phyloP scores from a whole-genome alignment of 1,139 yeast genomes.

The Candida glucosophila region DNA sequence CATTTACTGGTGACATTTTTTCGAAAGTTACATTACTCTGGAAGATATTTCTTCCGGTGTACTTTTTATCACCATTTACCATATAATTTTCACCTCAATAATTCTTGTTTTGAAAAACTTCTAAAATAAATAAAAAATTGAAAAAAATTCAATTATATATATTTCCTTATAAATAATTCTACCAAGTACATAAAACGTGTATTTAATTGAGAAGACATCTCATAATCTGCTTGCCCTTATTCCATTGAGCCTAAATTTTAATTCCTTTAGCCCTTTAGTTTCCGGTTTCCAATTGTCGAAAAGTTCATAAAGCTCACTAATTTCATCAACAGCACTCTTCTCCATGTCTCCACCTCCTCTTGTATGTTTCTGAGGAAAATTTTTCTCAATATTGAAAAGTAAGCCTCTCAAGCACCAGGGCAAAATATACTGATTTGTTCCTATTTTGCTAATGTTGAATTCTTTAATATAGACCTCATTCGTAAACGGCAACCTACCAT shows the following conservation, averaged over 20 bases:
- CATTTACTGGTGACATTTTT: no score
- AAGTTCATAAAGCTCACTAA: conserved; percentile 52
- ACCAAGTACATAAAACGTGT: no score
- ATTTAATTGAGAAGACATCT: no score
- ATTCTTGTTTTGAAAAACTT: no score
- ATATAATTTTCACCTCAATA: no score
- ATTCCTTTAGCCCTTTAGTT: conserved; percentile 67
- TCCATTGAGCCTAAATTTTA: conserved; percentile 79
- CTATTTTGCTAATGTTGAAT: conserved; percentile 52
- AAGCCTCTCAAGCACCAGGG: conserved; percentile 93
- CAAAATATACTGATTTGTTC: conserved; percentile 71
- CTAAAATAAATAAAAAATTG: no score
- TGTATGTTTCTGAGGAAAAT: conserved; percentile 33
- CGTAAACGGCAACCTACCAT: conserved; percentile 20
- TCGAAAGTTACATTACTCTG: no score
- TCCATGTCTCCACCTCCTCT: conserved; percentile 19
- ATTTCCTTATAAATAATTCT: no score
- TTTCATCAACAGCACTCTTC: conserved; percentile 40
- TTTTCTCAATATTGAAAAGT: conserved; percentile 53
- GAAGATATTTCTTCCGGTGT: no score
- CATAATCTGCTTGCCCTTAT: no score
- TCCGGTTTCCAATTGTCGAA: conserved; percentile 86
- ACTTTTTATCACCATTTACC: no score
- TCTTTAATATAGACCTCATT: conserved; percentile 52
- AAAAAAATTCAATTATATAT: no score